Evolutionary conservation across 1,139 yeast species (phyloP), one percentile per base, ranked within the genome.

Genomic region (Candida tetrigidarum): DNA sequence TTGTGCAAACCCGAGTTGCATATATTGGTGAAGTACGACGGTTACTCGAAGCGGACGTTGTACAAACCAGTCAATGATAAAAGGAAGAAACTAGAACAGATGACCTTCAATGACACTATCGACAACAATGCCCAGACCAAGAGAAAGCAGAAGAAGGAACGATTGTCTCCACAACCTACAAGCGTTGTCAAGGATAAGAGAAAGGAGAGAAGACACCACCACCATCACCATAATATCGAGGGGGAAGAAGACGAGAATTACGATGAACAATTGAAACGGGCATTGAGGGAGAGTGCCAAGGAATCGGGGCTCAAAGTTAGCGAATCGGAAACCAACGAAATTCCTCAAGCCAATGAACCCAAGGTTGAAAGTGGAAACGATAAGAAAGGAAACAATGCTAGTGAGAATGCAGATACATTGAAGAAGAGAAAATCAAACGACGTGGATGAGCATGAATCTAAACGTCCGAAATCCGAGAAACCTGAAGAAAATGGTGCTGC

Each of bases 1-100:
- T 66, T 71, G 56, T 93, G 98, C 68, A 81, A 84, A 53, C 96
- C 97, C 0, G 92, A 86, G 37, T 69, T 86, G 35, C 98, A 92
- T 62, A 67, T 80, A 20, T 66, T 81, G 42, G 59, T 74, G 16
- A 57, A 59, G 39, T 77, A 69, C 32, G 58, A 65, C 44, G 56
- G 56, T 6, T 42, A 35, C 20, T 43, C 40, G 14, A 45, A 42
- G 35, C 30, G 50, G 30, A 75, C 82, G n/a, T 64, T 75, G 49
- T 80, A 80, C 56, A 69, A 67, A 49, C 80, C 81, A 5, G 75
- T 69, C 33, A 72, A 71, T 54, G 79, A 73, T 39, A 55, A 76
- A 60, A 53, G 86, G 58, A 56, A 74, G 65, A 60, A 77, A 66
- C 56, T 56, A 82, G 53, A 86, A 62, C 49, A 43, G 29, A 37